phyloP scores from a whole-genome alignment of 306 rosid species.

The Castanea mollissima region DNA sequence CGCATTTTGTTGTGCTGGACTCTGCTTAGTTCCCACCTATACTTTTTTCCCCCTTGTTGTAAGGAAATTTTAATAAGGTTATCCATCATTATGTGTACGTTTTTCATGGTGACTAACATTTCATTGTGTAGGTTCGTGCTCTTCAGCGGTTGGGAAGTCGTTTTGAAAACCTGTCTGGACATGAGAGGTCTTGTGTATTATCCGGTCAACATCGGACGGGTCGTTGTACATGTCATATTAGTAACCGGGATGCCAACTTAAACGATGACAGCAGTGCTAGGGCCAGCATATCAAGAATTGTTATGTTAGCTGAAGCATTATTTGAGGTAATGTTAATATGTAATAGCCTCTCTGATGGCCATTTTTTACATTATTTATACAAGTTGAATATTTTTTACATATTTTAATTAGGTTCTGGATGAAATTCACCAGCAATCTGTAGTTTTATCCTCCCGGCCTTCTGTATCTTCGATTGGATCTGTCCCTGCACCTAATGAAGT shows the following conservation, averaged over 20 bases:
- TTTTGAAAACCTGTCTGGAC: slow-evolving; percentile 89
- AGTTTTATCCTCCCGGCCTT: slow-evolving; percentile 89
- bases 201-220: slow-evolving; percentile 95
- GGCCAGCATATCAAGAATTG: slow-evolving; percentile 99
- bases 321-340: slow-evolving; percentile 69
- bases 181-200: slow-evolving; percentile 85
- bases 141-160: slow-evolving; percentile 97
- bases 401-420: slow-evolving; percentile 99
- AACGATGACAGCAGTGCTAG: slow-evolving; percentile 81
- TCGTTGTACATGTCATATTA: slow-evolving; percentile 73
- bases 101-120: background rate
- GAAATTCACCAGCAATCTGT: slow-evolving; percentile 99
- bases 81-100: slow-evolving; percentile 11
- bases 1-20: background rate
- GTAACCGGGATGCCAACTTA: slow-evolving; percentile 47
- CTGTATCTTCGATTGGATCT: slow-evolving; percentile 95
- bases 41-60: background rate
- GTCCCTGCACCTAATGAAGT: slow-evolving; percentile 91
- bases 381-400: slow-evolving; percentile 53
- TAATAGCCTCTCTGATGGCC: slow-evolving; percentile 15
- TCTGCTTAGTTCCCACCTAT: background rate
- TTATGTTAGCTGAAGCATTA: slow-evolving; percentile 96
- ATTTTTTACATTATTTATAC: slow-evolving; percentile 38
- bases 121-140: slow-evolving; percentile 84
- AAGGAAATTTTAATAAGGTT: background rate